These are phyloP conservation scores for Alliaria petiolata DNA, from an alignment of 345 rosid genomes.

Conservation along the genomic window DNA sequence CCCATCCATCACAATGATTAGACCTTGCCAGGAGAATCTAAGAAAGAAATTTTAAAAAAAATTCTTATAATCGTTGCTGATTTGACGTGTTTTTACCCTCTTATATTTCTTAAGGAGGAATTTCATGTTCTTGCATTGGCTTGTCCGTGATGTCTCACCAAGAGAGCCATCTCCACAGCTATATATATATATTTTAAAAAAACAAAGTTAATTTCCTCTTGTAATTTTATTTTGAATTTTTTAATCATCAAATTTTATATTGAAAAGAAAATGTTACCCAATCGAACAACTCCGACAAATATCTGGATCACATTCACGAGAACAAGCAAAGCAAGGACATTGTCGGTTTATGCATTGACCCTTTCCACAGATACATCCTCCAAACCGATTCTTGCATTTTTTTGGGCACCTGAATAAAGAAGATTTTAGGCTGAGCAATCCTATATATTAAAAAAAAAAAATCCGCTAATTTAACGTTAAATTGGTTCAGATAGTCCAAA, in stretches of 20 bases:
- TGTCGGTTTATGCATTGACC: conserved; percentile 86
- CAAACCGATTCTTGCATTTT: conserved; percentile 79
- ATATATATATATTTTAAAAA: too few relatives aligned
- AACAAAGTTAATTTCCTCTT: neutral
- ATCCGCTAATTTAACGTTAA: too few relatives aligned
- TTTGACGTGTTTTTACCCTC: conserved; percentile 43
- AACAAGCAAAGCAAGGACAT: conserved; percentile 90
- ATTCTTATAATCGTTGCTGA: neutral
- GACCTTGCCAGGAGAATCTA: conserved; percentile 78
- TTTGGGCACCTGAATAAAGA: conserved; percentile 72
- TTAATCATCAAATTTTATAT: neutral
- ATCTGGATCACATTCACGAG: conserved; percentile 97
- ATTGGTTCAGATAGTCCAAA: too few relatives aligned
- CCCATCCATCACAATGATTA: conserved; percentile 82
- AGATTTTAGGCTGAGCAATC: too few relatives aligned
- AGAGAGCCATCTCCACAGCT: conserved; percentile 77
- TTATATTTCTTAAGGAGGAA: conserved; percentile 77
- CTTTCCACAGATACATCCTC: conserved; percentile 90
- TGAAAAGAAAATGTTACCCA: conserved; percentile 41
- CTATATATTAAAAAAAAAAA: too few relatives aligned
- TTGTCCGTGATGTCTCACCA: conserved; percentile 70
- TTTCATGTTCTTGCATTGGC: conserved; percentile 85
- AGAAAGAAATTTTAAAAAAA: neutral
- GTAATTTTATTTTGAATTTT: neutral
- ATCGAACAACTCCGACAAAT: conserved; percentile 81